phyloP scores from a whole-genome alignment of 257 asterid species.

The Euphrasia confusa region DNA sequence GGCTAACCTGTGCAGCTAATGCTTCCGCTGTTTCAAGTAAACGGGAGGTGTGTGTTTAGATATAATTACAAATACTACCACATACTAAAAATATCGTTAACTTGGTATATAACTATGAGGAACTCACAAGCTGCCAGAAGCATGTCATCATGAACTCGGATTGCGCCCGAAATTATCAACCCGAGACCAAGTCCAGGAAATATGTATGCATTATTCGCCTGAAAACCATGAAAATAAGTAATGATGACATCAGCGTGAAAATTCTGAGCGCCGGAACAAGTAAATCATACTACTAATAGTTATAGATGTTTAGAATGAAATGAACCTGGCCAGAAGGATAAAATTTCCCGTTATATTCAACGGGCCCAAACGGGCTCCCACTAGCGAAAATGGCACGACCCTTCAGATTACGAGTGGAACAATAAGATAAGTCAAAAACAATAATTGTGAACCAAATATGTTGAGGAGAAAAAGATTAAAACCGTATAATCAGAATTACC shows the following conservation, averaged over 20 bases:
- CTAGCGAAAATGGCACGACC: constrained; percentile 76
- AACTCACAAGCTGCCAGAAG: constrained; percentile 93
- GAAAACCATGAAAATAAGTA: constrained; percentile 15
- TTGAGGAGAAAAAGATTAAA: not conserved
- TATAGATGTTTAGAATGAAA: constrained; percentile 16
- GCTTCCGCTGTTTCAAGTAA: constrained; percentile 75
- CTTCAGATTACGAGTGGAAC: constrained; percentile 25
- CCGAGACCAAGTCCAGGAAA: constrained; percentile 95
- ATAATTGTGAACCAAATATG: not conserved
- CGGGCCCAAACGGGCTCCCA: constrained; percentile 68
- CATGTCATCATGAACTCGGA: constrained; percentile 92
- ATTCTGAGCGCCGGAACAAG: not conserved
- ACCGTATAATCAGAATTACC: constrained; percentile 31
- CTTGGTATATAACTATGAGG: not conserved
- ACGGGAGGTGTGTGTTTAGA: not conserved
- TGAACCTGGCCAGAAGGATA: constrained; percentile 57
- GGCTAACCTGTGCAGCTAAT: constrained; percentile 69
- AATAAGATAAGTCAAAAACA: constrained; percentile 12
- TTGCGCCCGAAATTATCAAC: constrained; percentile 86
- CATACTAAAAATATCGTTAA: too few relatives aligned
- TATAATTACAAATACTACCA: not conserved
- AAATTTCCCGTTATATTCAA: constrained; percentile 48
- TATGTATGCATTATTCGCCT: constrained; percentile 90
- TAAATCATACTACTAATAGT: constrained; percentile 2
- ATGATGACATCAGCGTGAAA: constrained; percentile 16